Evolutionary conservation across 2,329 filamentous ascomycete genomes (phyloP), one percentile per base, ranked within the genome.

Genomic region (Colletotrichum sp.): DNA sequence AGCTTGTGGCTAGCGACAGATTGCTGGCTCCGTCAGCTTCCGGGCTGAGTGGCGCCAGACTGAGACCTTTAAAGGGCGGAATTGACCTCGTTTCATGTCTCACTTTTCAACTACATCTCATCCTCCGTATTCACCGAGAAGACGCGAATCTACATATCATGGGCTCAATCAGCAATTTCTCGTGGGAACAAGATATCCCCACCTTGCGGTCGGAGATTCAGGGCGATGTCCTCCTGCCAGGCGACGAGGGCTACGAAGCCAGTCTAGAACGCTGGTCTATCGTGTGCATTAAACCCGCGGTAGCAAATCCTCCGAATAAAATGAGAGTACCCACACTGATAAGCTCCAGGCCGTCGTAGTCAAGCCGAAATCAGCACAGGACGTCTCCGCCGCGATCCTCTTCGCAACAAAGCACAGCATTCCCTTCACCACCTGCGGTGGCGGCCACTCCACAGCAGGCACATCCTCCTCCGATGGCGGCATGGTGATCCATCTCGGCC

Each of bases 381-480:
- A 90, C 76, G 83, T 88, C 39, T 84, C 85, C 26, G 81, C 84
- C 8, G 84, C 85, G 0, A 80, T 91, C 62, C 83, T 85, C 30
- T 90, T 88, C 77, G 87, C 88, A 28, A 82, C 81, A 2, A 79
- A 84, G 16, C 80, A 88, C 63, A 79, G 80, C 7, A 84, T 92
- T 55, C 86, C 89, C 62, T 85, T 92, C 72, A 89, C 88, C 1
- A 88, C 92, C 44, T 86, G 87, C 72, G 88, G 90, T 16, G 91
- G 91, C 21, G 90, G 90, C 1, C 91, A 92, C 81, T 89, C 88
- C 2, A 90, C 90, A 1, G 86, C 86, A 2, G 89, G 89, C 7
- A 84, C 87, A 3, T 88, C 87, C 4, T 67, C 64, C 5, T 89
- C 88, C 2, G 87, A 87, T 2, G 87, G 88, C 9, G 91, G 90